A percentile compares a stretch with the other conserved stretches of the same genome.
Conservation (phyloP, 129 eudicot genomes). For the Tanacetum coccineum region DNA sequence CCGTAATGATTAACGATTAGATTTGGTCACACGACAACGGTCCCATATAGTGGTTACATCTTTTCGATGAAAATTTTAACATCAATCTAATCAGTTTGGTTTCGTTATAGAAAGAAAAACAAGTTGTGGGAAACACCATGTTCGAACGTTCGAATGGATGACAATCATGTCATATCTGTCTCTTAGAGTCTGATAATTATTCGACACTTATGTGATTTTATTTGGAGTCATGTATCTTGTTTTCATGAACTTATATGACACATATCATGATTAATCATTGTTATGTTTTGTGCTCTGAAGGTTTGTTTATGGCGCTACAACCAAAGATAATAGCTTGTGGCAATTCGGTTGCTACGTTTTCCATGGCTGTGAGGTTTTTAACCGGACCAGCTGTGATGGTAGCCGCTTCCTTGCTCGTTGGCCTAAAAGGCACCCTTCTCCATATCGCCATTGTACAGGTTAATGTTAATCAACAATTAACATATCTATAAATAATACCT, state of each 20-base stretch:
- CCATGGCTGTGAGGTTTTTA: slow-evolving; percentile 92
- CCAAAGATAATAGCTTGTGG: slow-evolving; percentile 97
- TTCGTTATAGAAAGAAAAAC: not conserved
- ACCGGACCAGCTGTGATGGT: slow-evolving; percentile 98
- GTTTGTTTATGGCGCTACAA: slow-evolving; percentile 97
- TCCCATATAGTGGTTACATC: slow-evolving; percentile 23
- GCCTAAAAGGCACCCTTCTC: slow-evolving; percentile 89
- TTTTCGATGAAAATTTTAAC: slow-evolving; percentile 8
- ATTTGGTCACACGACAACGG: slow-evolving; percentile 10
- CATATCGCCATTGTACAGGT: slow-evolving; percentile 95
- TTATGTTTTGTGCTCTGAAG: slow-evolving; percentile 27
- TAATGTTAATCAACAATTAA: not conserved
- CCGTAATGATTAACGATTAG: slow-evolving; percentile 27
- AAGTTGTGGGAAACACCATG: not conserved
- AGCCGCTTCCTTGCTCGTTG: slow-evolving; percentile 71
- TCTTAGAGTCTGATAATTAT: not conserved
- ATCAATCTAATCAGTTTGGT: slow-evolving; percentile 23
- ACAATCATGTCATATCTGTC: slow-evolving; percentile 21
- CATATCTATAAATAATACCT: not conserved
- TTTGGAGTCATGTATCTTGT: not conserved
- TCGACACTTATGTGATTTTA: not conserved
- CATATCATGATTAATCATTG: not conserved
- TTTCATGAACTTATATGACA: not conserved
- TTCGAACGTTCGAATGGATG: not conserved
- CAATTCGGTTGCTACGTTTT: slow-evolving; percentile 70